Evolutionary conservation across 1,139 yeast genomes (phyloP).

Genomic region (Yamadazyma jaroonii): DNA sequence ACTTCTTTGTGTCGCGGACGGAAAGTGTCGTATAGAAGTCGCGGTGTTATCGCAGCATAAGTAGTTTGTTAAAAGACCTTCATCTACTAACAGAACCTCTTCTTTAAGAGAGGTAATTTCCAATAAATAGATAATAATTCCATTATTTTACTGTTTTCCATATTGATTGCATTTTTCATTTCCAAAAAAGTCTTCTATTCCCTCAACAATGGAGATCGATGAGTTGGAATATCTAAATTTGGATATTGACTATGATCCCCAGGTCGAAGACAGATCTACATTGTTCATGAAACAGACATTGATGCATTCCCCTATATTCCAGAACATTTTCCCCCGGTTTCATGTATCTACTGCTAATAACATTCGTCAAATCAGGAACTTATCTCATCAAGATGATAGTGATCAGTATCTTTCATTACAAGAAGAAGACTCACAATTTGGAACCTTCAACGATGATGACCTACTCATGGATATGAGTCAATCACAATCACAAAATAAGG

Average conservation of each 20-base stretch:
- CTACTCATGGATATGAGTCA: slow-evolving; percentile 14
- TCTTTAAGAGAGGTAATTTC: neutral
- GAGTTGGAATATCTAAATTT: slow-evolving; percentile 7
- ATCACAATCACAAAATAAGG: neutral
- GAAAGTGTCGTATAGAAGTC: too few relatives aligned
- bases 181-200: too few relatives aligned
- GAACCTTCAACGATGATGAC: slow-evolving; percentile 35
- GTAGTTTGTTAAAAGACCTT: neutral
- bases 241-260: slow-evolving; percentile 1
- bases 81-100: neutral
- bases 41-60: neutral
- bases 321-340: slow-evolving; percentile 31
- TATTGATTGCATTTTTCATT: too few relatives aligned
- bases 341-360: slow-evolving; percentile 32
- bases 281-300: slow-evolving; percentile 33
- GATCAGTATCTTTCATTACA: slow-evolving; percentile 35
- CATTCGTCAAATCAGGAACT: slow-evolving; percentile 30
- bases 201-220: slow-evolving; percentile 10
- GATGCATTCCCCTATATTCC: slow-evolving; percentile 35
- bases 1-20: slow-evolving; percentile 1
- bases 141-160: too few relatives aligned
- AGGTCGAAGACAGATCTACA: neutral
- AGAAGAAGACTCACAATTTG: slow-evolving; percentile 41
- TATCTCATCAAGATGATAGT: slow-evolving; percentile 37
- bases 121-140: too few relatives aligned